Conservation (phyloP, 805 yeast species). For the Wickerhamiella nectarea region DNA sequence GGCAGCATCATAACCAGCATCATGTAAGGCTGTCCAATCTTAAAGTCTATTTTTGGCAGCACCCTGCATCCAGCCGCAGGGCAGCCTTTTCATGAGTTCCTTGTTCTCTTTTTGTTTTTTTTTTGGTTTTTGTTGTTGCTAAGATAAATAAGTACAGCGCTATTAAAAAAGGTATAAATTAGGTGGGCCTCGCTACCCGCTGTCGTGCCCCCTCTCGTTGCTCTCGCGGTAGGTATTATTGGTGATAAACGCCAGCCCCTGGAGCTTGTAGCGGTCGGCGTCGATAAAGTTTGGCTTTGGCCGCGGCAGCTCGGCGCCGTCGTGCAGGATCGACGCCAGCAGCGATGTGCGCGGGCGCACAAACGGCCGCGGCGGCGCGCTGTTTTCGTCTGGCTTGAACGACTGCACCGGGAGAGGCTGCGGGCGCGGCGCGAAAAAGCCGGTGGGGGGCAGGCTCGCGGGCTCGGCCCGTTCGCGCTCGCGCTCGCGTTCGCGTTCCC, state of each 20-base stretch:
- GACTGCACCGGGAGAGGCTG: constrained; percentile 10
- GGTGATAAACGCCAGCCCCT: constrained; percentile 8
- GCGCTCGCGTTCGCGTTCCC: background rate
- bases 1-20: background rate
- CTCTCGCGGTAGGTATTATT: constrained; percentile 15
- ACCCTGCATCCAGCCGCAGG: too few species aligned
- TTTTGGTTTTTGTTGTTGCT: too few species aligned
- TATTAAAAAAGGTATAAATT: too few species aligned
- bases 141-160: too few species aligned
- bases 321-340: constrained; percentile 9
- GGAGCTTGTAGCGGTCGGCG: constrained; percentile 8
- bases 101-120: too few species aligned
- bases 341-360: constrained; percentile 11
- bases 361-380: constrained; percentile 10
- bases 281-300: constrained; percentile 11
- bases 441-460: constrained; percentile 10
- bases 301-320: constrained; percentile 11
- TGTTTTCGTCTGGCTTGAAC: background rate
- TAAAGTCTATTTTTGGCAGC: too few species aligned
- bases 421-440: constrained; percentile 16
- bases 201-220: constrained; percentile 14
- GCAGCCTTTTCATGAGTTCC: too few species aligned
- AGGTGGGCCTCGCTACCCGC: too few species aligned
- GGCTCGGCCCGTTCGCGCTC: background rate
- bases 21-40: background rate